A percentile compares a stretch with the other conserved stretches of the same genome.
Conservation (phyloP, 2,329 filamentous ascomycete species). For the Didymella glomerata region DNA sequence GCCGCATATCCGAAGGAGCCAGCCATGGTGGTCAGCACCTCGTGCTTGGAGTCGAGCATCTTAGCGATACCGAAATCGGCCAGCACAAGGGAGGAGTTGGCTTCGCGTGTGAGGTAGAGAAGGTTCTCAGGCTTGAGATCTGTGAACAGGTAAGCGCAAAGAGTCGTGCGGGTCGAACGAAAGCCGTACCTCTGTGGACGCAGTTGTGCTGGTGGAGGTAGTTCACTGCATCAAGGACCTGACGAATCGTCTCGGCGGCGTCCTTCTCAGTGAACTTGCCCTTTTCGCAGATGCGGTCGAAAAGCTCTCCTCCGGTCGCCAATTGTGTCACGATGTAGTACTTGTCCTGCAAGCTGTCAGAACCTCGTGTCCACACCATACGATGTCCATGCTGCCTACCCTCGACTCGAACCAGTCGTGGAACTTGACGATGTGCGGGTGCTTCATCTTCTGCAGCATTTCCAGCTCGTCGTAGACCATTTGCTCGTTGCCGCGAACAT, state of each 20-base stretch:
- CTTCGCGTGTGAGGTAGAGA: slow-evolving; percentile 82
- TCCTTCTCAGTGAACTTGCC: slow-evolving; percentile 99
- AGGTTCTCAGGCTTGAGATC: slow-evolving; percentile 98
- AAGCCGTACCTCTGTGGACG: slow-evolving; percentile 81
- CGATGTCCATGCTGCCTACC: slow-evolving; percentile 60
- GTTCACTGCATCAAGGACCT: slow-evolving; percentile 90
- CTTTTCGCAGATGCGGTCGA: slow-evolving; percentile 97
- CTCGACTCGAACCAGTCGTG: slow-evolving; percentile 99
- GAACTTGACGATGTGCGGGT: slow-evolving; percentile 96
- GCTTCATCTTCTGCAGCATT: slow-evolving; percentile 88
- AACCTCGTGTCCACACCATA: slow-evolving; percentile 5
- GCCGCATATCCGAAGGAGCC: slow-evolving; percentile 98
- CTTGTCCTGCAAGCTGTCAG: slow-evolving; percentile 75
- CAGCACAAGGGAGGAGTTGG: slow-evolving; percentile 85
- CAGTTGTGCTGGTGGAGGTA: slow-evolving; percentile 95
- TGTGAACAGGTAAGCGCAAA: slow-evolving; percentile 52
- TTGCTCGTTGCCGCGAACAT: slow-evolving; percentile 95
- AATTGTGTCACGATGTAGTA: slow-evolving; percentile 99
- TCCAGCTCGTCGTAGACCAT: slow-evolving; percentile 99
- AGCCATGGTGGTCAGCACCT: slow-evolving; percentile 97
- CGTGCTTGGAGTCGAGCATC: slow-evolving; percentile 89
- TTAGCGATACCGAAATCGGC: slow-evolving; percentile 99
- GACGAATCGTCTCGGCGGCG: slow-evolving; percentile 91
- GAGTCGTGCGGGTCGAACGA: not conserved
- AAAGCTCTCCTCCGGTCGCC: slow-evolving; percentile 93